Evolutionary conservation across 805 yeast species (phyloP), one percentile per base, ranked within the genome.

Genomic region (Nakazawaea peltata): DNA sequence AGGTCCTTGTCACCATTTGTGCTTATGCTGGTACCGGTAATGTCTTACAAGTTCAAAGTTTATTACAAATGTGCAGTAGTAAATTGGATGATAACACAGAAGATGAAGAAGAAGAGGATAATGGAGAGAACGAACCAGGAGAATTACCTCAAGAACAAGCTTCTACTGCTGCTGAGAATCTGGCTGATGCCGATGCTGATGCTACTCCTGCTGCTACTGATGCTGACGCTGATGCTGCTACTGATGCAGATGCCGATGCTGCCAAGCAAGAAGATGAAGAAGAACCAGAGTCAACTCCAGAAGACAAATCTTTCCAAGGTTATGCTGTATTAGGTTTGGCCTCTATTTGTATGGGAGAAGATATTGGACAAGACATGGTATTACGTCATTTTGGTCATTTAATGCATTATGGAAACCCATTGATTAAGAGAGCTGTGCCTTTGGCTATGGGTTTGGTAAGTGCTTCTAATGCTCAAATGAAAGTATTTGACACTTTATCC

Each of bases 11-110:
- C 23, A 86, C 81, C 43, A 81, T 88, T 35, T 84, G 97, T 63
- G 94, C 97, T 4, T 88, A 82, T 62, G 94, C 96, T 9, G 98
- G 97, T 43, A 86, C 97, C 26, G 98, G 98, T 47, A 92, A 92
- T 55, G 98, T 92, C 22, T 71, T 92, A 43, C 92, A 88, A 63
- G 83, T 92, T 43, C 98, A 92, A 65, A 77, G 85, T 26, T 68
- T 92, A 51, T 71, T 90, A 49, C 94, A 86, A 50, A 86, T 87
- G 71, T 75, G 92, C 53, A 81, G 94, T 5, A 77, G 78, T n/a
- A 75, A 74, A 46, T 74, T 78, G 29, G 61, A 62, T 37, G 82
- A 74, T 32, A 65, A 65, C 14, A 65, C 65, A 10, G 77, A 70
- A 0, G 77, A 69, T 14, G 82, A 75, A 7, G 78, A 74, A 28